Conservation (phyloP, 1,139 yeast species). For the Geotrichum citri-aurantii region DNA sequence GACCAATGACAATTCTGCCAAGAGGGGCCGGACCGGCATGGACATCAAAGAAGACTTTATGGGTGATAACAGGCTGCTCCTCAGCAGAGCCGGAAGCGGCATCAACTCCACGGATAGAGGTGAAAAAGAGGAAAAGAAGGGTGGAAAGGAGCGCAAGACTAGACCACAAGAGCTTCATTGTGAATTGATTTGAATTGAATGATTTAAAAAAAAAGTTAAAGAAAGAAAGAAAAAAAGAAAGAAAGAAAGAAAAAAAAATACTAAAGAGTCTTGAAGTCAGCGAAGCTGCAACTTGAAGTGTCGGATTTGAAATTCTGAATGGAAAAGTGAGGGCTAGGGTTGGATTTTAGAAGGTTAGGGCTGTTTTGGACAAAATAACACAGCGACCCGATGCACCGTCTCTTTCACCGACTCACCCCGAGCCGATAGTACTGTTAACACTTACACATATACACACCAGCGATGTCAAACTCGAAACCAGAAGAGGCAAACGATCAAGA, state of each 20-base stretch:
- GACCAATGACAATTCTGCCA: slow-evolving; percentile 70
- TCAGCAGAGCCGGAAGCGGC: slow-evolving; percentile 12
- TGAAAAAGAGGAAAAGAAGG: slow-evolving; percentile 13
- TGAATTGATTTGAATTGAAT: neutral
- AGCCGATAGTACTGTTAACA: neutral
- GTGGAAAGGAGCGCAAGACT: slow-evolving; percentile 23
- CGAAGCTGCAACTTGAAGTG: neutral
- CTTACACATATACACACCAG: neutral
- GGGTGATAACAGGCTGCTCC: slow-evolving; percentile 53
- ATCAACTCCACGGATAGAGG: slow-evolving; percentile 15
- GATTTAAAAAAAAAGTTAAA: neutral
- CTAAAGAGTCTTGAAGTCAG: too few relatives aligned
- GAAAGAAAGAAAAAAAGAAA: neutral
- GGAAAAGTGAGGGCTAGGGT: neutral
- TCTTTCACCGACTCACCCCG: neutral
- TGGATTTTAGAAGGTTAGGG: neutral
- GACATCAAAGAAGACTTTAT: slow-evolving; percentile 80
- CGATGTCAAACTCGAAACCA: slow-evolving; percentile 8
- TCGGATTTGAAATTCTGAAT: neutral
- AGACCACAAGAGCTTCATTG: slow-evolving; percentile 28
- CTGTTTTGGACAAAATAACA: neutral
- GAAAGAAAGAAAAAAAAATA: neutral
- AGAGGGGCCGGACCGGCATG: slow-evolving; percentile 66
- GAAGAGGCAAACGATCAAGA: neutral
- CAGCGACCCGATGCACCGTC: neutral